phyloP scores from a whole-genome alignment of 257 asterid genomes.

The Solanum okadae region DNA sequence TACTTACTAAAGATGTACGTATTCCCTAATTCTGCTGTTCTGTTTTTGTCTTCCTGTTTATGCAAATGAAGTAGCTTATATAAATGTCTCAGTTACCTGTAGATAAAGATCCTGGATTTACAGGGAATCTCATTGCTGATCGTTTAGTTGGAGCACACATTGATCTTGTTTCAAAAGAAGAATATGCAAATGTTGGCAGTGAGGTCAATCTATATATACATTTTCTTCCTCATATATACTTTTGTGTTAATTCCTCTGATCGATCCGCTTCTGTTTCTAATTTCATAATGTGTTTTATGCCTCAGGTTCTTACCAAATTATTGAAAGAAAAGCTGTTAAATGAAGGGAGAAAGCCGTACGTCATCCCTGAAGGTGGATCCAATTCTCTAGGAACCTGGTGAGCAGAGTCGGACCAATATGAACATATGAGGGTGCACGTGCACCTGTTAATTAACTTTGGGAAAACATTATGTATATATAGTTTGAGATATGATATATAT shows the following conservation, averaged over 20 bases:
- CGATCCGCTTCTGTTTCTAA: neutral
- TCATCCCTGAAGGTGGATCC: conserved; percentile 96
- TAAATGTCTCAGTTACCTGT: conserved; percentile 45
- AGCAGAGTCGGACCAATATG: neutral
- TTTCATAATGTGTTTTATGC: conserved; percentile 4
- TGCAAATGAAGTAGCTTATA: neutral
- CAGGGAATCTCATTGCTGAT: conserved; percentile 88
- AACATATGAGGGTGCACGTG: too few species aligned
- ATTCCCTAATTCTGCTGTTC: neutral
- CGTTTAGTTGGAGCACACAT: conserved; percentile 95
- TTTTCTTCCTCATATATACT: neutral
- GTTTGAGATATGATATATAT: too few species aligned
- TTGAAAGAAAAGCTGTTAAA: conserved; percentile 65
- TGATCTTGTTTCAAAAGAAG: conserved; percentile 89
- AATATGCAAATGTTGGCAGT: conserved; percentile 71
- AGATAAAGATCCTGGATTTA: conserved; percentile 86
- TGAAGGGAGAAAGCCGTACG: conserved; percentile 91
- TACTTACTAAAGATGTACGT: conserved; percentile 32
- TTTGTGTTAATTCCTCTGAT: neutral
- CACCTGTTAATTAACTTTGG: too few species aligned
- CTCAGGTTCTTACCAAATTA: conserved; percentile 66
- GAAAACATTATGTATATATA: too few species aligned
- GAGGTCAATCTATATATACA: conserved; percentile 29
- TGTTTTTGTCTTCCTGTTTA: neutral
- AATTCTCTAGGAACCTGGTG: conserved; percentile 93